These are phyloP conservation scores for Sugiyamaella novakii DNA, from an alignment of 1,139 yeast genomes.

Conservation along the genomic window DNA sequence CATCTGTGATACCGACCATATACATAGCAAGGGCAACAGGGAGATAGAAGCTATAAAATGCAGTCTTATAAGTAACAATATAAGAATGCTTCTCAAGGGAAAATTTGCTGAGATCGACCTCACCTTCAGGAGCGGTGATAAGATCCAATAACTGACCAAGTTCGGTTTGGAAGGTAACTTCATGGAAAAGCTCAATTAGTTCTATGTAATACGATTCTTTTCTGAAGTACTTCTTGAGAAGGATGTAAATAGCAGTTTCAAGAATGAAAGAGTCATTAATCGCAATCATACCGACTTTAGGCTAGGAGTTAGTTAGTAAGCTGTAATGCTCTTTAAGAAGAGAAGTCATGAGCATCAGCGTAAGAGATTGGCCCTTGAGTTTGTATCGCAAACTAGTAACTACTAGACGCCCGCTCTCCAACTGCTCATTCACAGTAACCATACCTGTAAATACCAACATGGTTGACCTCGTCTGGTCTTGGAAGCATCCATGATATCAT, in stretches of 20 bases:
- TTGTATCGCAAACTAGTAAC: background rate
- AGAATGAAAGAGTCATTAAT: constrained; percentile 97
- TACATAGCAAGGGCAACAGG: constrained; percentile 98
- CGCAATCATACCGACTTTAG: constrained; percentile 86
- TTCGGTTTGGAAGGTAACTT: constrained; percentile 95
- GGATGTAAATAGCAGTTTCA: constrained; percentile 89
- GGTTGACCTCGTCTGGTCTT: constrained; percentile 98
- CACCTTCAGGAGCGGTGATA: constrained; percentile 96
- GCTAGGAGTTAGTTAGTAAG: constrained; percentile 39
- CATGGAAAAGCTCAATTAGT: constrained; percentile 79
- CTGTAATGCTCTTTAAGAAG: background rate
- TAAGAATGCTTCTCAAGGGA: constrained; percentile 88
- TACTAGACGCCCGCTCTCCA: no score
- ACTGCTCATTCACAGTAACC: constrained; percentile 10
- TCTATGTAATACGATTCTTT: constrained; percentile 83
- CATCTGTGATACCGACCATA: constrained; percentile 76
- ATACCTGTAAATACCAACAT: constrained; percentile 77
- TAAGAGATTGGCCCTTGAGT: no score
- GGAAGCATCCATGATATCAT: constrained; percentile 98
- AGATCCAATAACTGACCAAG: constrained; percentile 94
- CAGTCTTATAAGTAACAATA: constrained; percentile 95
- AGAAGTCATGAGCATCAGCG: background rate
- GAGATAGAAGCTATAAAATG: constrained; percentile 93
- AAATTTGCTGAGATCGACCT: constrained; percentile 84
- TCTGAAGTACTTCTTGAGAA: constrained; percentile 87